phyloP scores from a whole-genome alignment of 2,329 filamentous ascomycete species.

The Calonectria multiphialidica region DNA sequence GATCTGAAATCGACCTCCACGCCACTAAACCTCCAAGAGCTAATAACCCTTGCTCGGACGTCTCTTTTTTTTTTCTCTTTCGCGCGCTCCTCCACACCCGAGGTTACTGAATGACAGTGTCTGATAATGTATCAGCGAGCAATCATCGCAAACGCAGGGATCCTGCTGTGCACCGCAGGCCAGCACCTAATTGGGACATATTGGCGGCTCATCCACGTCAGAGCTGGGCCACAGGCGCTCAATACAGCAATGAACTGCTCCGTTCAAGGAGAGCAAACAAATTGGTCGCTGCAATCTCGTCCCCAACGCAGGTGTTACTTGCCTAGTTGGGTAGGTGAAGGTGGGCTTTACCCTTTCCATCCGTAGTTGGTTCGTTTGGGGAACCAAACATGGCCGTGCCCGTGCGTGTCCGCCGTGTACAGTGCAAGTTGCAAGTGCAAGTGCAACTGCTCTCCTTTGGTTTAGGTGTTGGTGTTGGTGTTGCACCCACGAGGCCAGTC shows the following conservation, averaged over 20 bases:
- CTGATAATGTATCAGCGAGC: constrained; percentile 1
- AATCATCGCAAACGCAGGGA: constrained; percentile 6
- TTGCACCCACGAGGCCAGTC: background rate
- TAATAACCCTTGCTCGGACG: constrained; percentile 27
- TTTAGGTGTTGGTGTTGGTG: background rate
- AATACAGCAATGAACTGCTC: background rate
- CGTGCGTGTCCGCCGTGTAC: constrained; percentile 5
- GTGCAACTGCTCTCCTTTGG: background rate
- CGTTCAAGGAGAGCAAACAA: background rate
- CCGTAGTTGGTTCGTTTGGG: background rate
- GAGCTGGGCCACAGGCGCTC: background rate
- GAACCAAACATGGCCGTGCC: constrained; percentile 5
- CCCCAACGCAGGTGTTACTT: constrained; percentile 20
- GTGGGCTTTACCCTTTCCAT: constrained; percentile 26
- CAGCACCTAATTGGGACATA: background rate
- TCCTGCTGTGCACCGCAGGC: background rate
- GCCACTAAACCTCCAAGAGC: constrained; percentile 23
- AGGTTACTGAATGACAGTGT: constrained; percentile 14
- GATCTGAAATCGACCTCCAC: constrained; percentile 43
- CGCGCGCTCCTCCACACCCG: background rate
- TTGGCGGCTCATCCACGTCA: background rate
- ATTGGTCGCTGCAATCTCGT: constrained; percentile 7
- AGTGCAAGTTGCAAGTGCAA: background rate
- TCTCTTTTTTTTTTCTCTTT: constrained; percentile 23
- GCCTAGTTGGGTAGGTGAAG: constrained; percentile 35